Conservation (phyloP, 768 basidiomycete genomes). For the Fibroporia radiculosa region DNA sequence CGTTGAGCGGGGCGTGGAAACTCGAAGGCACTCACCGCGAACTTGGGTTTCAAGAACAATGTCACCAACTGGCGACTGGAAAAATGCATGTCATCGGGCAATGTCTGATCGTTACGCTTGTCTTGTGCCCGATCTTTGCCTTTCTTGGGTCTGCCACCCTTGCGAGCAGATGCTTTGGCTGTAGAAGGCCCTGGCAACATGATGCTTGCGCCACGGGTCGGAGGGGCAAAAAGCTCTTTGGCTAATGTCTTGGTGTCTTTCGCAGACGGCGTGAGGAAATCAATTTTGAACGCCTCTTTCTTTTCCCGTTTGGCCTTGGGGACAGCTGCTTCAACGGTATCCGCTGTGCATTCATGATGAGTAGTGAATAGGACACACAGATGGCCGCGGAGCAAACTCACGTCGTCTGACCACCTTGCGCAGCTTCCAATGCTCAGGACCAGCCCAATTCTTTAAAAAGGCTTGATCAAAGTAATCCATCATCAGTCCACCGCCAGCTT, state of each 20-base stretch:
- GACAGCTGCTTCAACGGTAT: conserved; percentile 43
- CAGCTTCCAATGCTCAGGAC: conserved; percentile 98
- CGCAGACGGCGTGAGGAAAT: conserved; percentile 57
- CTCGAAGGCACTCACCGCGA: conserved; percentile 54
- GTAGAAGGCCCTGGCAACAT: conserved; percentile 39
- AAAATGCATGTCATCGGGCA: conserved; percentile 99
- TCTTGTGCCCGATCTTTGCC: conserved; percentile 43
- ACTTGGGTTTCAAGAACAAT: conserved; percentile 93
- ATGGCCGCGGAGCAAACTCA: too few relatives aligned
- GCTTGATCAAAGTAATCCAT: conserved; percentile 88
- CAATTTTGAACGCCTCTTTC: conserved; percentile 80
- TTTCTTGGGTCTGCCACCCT: conserved; percentile 38
- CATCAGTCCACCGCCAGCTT: conserved; percentile 48
- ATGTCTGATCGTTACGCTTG: conserved; percentile 64
- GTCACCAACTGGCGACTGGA: conserved; percentile 84
- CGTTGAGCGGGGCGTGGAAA: too few relatives aligned
- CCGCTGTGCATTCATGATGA: conserved; percentile 27
- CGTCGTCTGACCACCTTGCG: conserved; percentile 72
- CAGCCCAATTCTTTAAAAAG: conserved; percentile 93
- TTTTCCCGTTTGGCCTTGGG: conserved; percentile 53
- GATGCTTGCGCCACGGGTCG: conserved; percentile 61
- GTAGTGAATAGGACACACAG: neutral
- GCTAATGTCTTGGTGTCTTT: conserved; percentile 53
- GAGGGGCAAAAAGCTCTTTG: conserved; percentile 74
- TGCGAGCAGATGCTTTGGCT: conserved; percentile 23